Conservation (phyloP, 2,329 filamentous ascomycete species). For the Claviceps sp. region DNA sequence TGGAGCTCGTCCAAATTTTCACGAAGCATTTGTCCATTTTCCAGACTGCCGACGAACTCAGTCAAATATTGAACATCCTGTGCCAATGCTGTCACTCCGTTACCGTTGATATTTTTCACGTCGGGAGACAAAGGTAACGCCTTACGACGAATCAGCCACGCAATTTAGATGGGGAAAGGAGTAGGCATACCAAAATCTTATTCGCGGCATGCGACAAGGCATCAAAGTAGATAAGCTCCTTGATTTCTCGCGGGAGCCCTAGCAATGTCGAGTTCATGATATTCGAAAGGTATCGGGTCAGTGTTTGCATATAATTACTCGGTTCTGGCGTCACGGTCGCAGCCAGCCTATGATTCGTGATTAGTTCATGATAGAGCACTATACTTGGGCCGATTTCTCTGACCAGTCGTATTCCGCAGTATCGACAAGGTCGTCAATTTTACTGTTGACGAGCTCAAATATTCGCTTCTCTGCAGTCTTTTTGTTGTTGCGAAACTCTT, state of each 20-base stretch:
- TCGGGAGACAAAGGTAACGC: slow-evolving; percentile 63
- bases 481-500: slow-evolving; percentile 77
- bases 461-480: slow-evolving; percentile 96
- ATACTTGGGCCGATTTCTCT: slow-evolving; percentile 10
- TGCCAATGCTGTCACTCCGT: slow-evolving; percentile 68
- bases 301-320: slow-evolving; percentile 87
- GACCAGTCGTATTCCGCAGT: slow-evolving; percentile 95
- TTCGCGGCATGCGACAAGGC: slow-evolving; percentile 82
- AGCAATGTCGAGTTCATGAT: slow-evolving; percentile 94
- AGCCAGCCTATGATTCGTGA: slow-evolving; percentile 26
- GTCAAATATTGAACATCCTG: slow-evolving; percentile 75
- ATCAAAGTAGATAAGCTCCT: slow-evolving; percentile 95
- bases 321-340: slow-evolving; percentile 54
- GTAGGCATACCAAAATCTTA: slow-evolving; percentile 53
- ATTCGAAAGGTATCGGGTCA: slow-evolving; percentile 84
- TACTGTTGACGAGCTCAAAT: slow-evolving; percentile 95
- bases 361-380: neutral
- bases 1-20: slow-evolving; percentile 87
- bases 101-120: slow-evolving; percentile 76
- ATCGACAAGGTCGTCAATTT: slow-evolving; percentile 94
- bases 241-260: slow-evolving; percentile 88
- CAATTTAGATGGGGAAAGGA: neutral
- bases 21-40: slow-evolving; percentile 71
- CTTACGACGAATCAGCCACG: slow-evolving; percentile 24
- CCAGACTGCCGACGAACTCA: slow-evolving; percentile 74